Base-by-base conservation (phyloP, 192 early-diverging fungal genomes). In the Backusella circina region DNA sequence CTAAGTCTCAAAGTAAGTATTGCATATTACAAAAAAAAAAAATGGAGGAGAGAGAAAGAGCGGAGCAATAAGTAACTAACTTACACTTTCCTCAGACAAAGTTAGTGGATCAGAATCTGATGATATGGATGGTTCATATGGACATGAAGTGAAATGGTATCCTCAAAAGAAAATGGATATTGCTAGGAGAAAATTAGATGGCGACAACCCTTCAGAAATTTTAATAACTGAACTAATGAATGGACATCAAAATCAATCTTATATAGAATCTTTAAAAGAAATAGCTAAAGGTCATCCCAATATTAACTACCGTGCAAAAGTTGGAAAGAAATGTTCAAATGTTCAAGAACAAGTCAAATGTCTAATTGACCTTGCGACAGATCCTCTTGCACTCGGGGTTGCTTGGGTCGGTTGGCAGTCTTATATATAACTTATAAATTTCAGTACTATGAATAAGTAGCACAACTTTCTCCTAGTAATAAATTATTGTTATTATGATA, bases 281-380 rank as follows among this genome's bases (percentile, higher is more conserved):
- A 85, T 86, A 16, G 81, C 87, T 0, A 38, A 86, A 54, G 93
- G 93, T 1, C 83, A 88, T 35, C 71, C 69, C 1, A 65, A 75
- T 35, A 21, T 79, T 23, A 87, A 83, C 70, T 70, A 77, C 1
- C 86, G 92, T 12, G 88, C 89, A 0, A 61, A 61, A 33, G 75
- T 86, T 1, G 84, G 84, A 1, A 26, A 76, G 28, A 76, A 77
- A 9, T 91, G 90, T 67, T 15, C 51, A 33, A 84, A 71, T 32
- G 87, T 90, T 18, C 80, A 82, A 51, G 90, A 88, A 30, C 93
- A 95, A 77, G 87, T 95, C 6, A 83, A 92, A 44, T 93, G 91
- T 67, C 66, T 94, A 28, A 83, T 95, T 70, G 90, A 94, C 75
- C 82, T 93, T 73, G 92, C 93, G 1, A 94, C 91, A 13, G 93